Base-by-base conservation (phyloP, 148 eudicot species). In the Rhododendron henanense region DNA sequence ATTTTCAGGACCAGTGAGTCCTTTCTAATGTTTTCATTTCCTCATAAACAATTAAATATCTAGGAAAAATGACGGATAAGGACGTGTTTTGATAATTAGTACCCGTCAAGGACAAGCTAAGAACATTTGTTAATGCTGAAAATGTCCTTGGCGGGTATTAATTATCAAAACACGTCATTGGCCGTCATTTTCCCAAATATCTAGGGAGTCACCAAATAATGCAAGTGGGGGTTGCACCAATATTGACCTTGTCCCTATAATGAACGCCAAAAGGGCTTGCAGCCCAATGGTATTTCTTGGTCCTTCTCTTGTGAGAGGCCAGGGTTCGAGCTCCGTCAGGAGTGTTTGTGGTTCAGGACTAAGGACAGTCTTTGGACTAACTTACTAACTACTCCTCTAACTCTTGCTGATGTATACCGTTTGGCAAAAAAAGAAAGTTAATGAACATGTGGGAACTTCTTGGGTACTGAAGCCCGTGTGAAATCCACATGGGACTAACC, bases 401-500 rank as follows among this genome's bases (percentile, higher is more conserved):
- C 16, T 53, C 16, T 1, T 15, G 18, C 2, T 51, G 57, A 51
- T 51, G 18, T 53, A 14, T 15, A 0, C 57, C 19, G 18, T 3
- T 53, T 15, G 16, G 57, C 57, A 15, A 14, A 14, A 14, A 53
- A 14, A 53, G 1, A 53, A 3, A 53, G 14, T 85, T 8, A 85
- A 85, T 79, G 78, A 63, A 33, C 45, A 41, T 6, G 45, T 41
- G 45, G 6, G 3, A 48, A 31, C 21, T 33, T 4, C 39, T 85
- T 67, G n/a, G 84, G 78, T 59, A 47, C 21, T 16, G 33, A 28
- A 79, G 39, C 84, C 87, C 84, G 81, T 71, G 78, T 67, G 84
- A 59, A 81, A 81, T 69, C 53, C 87, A 85, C 87, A 85, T 78
- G 87, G 78, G 10, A 59, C 78, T 67, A 10, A 13, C n/a, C 81